Conservation (phyloP, 73 alveolate species). For the Paramecium biaurelia region DNA sequence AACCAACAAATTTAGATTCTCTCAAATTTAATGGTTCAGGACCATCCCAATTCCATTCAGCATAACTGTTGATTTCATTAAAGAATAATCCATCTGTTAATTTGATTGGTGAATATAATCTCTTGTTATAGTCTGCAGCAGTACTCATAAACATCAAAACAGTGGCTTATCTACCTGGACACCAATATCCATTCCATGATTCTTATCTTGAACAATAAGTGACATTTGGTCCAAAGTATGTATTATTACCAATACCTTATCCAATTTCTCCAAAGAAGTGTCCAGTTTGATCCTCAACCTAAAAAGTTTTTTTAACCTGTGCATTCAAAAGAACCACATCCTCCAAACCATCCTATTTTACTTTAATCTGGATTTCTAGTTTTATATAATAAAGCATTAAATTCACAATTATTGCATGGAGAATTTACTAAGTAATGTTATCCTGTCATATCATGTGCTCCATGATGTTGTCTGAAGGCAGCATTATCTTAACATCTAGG, state of each 20-base stretch:
- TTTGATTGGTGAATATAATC: constrained; percentile 54
- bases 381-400: neutral
- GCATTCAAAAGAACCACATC: constrained; percentile 61
- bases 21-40: constrained; percentile 56
- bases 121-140: constrained; percentile 54
- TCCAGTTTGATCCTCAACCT: constrained; percentile 50
- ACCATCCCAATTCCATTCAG: constrained; percentile 64
- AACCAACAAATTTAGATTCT: constrained; percentile 49
- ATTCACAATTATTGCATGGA: constrained; percentile 21
- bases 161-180: constrained; percentile 44
- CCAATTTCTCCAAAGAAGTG: constrained; percentile 23
- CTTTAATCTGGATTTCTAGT: neutral
- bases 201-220: constrained; percentile 2
- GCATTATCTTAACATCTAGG: neutral
- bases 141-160: constrained; percentile 36
- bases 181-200: constrained; percentile 48
- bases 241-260: constrained; percentile 18
- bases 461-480: neutral
- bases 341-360: constrained; percentile 60
- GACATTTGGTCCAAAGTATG: constrained; percentile 47
- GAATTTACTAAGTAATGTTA: neutral
- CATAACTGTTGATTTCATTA: constrained; percentile 36
- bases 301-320: constrained; percentile 54
- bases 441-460: constrained; percentile 26
- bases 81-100: constrained; percentile 55